A percentile compares a stretch with the other conserved stretches of the same genome.
These are phyloP conservation scores for Arthroderma sp. DNA, from an alignment of 2,329 filamentous ascomycete species.

Conservation along the genomic window DNA sequence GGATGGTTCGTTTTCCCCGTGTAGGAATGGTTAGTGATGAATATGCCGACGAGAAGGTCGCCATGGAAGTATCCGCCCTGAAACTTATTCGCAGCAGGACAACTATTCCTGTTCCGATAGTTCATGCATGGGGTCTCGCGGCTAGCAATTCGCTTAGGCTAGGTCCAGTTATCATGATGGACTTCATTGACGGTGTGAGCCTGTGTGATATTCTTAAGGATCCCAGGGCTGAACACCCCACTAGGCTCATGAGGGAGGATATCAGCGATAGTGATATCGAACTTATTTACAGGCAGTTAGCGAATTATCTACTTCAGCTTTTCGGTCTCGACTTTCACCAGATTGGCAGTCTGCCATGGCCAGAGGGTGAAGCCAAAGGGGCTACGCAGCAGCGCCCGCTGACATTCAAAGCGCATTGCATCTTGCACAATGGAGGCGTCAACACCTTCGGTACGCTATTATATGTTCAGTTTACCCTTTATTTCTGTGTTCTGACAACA, in stretches of 20 bases:
- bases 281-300: conserved; percentile 17
- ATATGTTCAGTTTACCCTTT: conserved; percentile 3
- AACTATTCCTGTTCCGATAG: conserved; percentile 17
- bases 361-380: conserved; percentile 8
- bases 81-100: conserved; percentile 15
- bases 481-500: conserved; percentile 5
- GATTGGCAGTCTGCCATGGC: conserved; percentile 17
- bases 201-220: conserved; percentile 15
- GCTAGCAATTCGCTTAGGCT: conserved; percentile 16
- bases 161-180: conserved; percentile 21
- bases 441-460: conserved; percentile 15
- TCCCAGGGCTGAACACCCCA: conserved; percentile 27
- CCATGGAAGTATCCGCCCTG: conserved; percentile 19
- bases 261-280: conserved; percentile 17
- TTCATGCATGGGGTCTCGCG: conserved; percentile 18
- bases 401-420: conserved; percentile 22
- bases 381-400: conserved; percentile 15
- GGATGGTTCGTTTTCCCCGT: conserved; percentile 22
- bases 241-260: conserved; percentile 27
- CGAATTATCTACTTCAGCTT: conserved; percentile 18
- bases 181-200: conserved; percentile 17
- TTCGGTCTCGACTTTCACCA: conserved; percentile 19
- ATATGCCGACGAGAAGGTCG: conserved; percentile 19
- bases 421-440: conserved; percentile 21
- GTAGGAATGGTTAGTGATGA: conserved; percentile 17